Base-by-base conservation (phyloP, 169 alveolate species). In the Eimeria sp. region DNA sequence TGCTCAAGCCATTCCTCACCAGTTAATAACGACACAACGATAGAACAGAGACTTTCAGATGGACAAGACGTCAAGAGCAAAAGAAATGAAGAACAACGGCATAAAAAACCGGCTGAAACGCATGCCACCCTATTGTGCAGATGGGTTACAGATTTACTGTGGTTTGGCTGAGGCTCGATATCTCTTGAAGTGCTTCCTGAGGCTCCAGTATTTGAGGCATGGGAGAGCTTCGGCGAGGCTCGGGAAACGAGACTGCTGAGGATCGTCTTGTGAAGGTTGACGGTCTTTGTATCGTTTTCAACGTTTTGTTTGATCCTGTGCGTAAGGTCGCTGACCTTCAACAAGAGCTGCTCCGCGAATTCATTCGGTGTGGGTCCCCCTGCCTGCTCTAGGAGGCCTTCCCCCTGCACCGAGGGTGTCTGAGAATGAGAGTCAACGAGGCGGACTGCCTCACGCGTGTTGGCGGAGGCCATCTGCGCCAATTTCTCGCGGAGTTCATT, bases 281-380 rank as follows among this genome's bases (percentile, higher is more conserved):
- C 87, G 25, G 87, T 77, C 43, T 52, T 43, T n/a, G 58, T n/a
- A 25, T 77, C 87, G 40, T 43, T 43, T 77, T 77, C 87, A 77
- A 77, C 87, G 11, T 77, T 49, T n/a, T 46, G 58, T 23, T 77
- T 77, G 37, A 77, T 25, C 87, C 66, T n/a, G 62, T 43, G 30
- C 66, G 62, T 77, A 9, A 71, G 33, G 80, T 14, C 80, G 37
- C 16, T 8, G n/a, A 71, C n/a, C 80, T 30, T 10, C 80, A 20
- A 33, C 54, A 71, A 37, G n/a, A 71, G 13, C 80, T 37, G 14
- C 54, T 16, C 54, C 54, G 14, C 80, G 14, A 71, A 54, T 11
- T 33, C 54, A 71, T 30, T 71, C 9, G 54, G 80, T 16, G 54
- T 0, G 80, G 80, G 30, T 54, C n/a, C 80, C 80, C 11, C 80